Percentiles rank a stretch among this genome's conserved stretches.
phyloP scores from a whole-genome alignment of 2,329 filamentous ascomycete genomes.

The Talaromyces sp. region DNA sequence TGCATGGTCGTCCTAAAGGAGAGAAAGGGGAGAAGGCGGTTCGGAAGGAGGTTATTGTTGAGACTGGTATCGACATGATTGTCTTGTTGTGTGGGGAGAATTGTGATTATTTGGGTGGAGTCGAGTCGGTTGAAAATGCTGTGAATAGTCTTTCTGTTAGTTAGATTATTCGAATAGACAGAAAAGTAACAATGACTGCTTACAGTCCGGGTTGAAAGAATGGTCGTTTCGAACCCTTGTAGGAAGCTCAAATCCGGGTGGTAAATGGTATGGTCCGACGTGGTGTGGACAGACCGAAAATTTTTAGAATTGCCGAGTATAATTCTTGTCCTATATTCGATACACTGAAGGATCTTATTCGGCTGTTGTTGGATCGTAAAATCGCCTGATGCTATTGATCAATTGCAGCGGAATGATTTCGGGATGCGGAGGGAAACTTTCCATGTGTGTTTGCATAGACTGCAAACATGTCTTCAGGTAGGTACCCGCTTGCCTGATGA shows the following conservation, averaged over 20 bases:
- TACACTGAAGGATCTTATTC: neutral
- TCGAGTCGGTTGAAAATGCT: neutral
- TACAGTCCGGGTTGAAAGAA: neutral
- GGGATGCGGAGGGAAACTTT: conserved; percentile 12
- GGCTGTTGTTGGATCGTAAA: neutral
- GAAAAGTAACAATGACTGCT: neutral
- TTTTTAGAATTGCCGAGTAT: no score
- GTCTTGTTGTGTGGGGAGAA: neutral
- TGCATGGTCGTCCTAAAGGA: conserved; percentile 69
- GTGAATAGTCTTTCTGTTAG: neutral
- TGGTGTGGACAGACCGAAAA: neutral
- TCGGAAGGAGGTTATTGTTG: conserved; percentile 64
- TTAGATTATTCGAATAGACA: neutral
- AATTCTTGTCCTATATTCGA: neutral
- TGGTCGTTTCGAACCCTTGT: neutral
- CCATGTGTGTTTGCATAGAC: neutral
- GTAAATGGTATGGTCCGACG: neutral
- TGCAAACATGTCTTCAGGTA: conserved; percentile 3
- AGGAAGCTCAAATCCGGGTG: neutral
- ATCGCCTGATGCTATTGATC: neutral
- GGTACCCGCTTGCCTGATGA: neutral
- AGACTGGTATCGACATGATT: conserved; percentile 30
- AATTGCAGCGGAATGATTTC: neutral
- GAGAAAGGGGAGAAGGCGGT: conserved; percentile 93
- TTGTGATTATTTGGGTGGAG: neutral